These are phyloP conservation scores for Nicotiana knightiana DNA, from an alignment of 257 asterid genomes.

Conservation along the genomic window DNA sequence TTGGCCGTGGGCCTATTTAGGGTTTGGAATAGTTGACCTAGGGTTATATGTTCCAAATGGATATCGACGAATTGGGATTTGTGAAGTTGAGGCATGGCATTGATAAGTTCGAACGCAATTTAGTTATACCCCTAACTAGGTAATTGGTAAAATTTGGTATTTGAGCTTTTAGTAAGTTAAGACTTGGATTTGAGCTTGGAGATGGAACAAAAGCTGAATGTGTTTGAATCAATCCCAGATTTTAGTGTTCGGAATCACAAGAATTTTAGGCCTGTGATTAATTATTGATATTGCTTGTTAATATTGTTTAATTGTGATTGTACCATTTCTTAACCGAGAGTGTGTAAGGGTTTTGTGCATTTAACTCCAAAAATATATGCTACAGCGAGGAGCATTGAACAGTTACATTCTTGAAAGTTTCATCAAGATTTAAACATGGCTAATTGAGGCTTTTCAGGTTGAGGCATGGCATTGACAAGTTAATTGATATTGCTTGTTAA, in stretches of 20 bases:
- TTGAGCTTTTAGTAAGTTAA: background rate
- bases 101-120: background rate
- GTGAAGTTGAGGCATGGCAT: background rate
- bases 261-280: background rate
- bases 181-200: background rate
- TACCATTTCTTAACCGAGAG: background rate
- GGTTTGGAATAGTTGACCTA: conserved; percentile 10
- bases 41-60: background rate
- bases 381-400: background rate
- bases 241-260: background rate
- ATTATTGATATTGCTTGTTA: background rate
- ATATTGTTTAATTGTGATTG: background rate
- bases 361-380: background rate
- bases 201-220: background rate
- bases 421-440: background rate
- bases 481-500: no score
- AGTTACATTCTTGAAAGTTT: background rate
- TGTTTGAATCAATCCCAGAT: background rate
- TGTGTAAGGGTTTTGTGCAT: background rate
- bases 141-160: background rate
- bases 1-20: background rate
- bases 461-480: no score
- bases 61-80: background rate
- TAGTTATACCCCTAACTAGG: background rate
- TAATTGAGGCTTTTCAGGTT: background rate